Conservation (phyloP, 345 rosid species). For the Eucalyptus tenuipes region DNA sequence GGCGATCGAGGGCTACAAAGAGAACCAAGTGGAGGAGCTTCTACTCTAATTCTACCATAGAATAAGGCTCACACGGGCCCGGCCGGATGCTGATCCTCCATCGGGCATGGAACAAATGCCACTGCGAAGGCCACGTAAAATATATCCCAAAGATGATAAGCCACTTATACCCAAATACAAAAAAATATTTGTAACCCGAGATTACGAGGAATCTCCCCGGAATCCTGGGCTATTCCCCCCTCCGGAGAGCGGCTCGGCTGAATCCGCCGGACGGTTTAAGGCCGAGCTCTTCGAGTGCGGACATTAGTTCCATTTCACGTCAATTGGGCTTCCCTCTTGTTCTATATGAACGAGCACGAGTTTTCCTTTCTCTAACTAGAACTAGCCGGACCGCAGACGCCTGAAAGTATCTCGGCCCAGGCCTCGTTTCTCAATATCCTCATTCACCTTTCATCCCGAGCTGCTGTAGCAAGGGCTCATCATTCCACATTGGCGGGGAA, state of each 20-base stretch:
- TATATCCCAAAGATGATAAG: too few species aligned
- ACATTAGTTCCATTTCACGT: not conserved
- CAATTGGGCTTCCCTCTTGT: not conserved
- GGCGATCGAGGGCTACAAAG: not conserved
- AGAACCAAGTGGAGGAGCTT: not conserved
- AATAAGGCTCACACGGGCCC: not conserved
- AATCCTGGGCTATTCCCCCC: too few species aligned
- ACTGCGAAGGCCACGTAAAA: not conserved
- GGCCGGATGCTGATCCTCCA: not conserved
- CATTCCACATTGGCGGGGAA: not conserved
- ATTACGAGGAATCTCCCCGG: too few species aligned
- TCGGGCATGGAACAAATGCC: not conserved
- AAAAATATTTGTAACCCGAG: not conserved
- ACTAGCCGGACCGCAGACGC: accelerated
- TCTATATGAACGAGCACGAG: not conserved
- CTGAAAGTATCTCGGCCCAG: not conserved
- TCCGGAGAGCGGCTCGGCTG: not conserved
- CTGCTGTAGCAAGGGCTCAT: accelerated
- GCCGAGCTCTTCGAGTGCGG: accelerated
- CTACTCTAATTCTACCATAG: not conserved
- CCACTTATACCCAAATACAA: not conserved
- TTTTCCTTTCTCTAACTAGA: not conserved
- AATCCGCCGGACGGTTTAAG: not conserved
- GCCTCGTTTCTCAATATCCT: not conserved
- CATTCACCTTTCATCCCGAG: accelerated